These are phyloP conservation scores for Arthrobotrys sinensis DNA, from an alignment of 2,329 filamentous ascomycete genomes.

Conservation along the genomic window DNA sequence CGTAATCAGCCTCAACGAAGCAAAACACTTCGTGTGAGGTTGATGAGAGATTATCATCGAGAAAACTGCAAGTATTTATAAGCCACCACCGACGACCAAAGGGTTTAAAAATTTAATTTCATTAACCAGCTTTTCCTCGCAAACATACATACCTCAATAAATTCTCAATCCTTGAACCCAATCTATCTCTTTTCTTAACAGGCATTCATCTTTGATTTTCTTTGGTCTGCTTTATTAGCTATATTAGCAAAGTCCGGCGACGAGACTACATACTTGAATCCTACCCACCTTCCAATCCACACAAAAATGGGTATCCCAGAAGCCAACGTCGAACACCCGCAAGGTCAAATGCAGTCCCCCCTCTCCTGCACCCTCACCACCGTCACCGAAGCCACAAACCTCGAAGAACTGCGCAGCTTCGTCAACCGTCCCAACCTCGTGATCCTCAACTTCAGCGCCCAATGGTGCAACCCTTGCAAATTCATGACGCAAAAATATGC, in stretches of 20 bases:
- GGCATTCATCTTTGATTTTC: not conserved
- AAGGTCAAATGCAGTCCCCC: not conserved
- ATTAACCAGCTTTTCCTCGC: too few relatives aligned
- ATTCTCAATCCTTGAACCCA: not conserved
- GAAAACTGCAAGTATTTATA: too few relatives aligned
- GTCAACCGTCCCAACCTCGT: slow-evolving; percentile 15
- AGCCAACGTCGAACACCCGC: slow-evolving; percentile 7
- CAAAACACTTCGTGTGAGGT: too few relatives aligned
- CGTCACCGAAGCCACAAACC: not conserved
- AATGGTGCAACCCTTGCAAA: slow-evolving; percentile 16
- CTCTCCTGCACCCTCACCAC: slow-evolving; percentile 6
- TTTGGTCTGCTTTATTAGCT: too few relatives aligned
- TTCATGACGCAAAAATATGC: slow-evolving; percentile 8
- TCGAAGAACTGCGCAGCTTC: not conserved
- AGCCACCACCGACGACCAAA: too few relatives aligned
- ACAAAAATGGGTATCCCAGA: slow-evolving; percentile 5
- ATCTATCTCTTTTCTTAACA: too few relatives aligned
- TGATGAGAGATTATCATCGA: not conserved
- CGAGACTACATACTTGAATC: not conserved
- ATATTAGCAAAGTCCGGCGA: too few relatives aligned
- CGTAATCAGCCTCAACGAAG: too few relatives aligned
- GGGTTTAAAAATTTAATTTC: too few relatives aligned
- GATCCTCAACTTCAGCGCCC: slow-evolving; percentile 5
- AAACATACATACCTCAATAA: too few relatives aligned
- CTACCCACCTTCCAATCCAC: not conserved